A percentile compares a stretch with the other conserved stretches of the same genome.
phyloP scores from a whole-genome alignment of 352 stramenopile genomes.

The Pythium aphanidermatum region DNA sequence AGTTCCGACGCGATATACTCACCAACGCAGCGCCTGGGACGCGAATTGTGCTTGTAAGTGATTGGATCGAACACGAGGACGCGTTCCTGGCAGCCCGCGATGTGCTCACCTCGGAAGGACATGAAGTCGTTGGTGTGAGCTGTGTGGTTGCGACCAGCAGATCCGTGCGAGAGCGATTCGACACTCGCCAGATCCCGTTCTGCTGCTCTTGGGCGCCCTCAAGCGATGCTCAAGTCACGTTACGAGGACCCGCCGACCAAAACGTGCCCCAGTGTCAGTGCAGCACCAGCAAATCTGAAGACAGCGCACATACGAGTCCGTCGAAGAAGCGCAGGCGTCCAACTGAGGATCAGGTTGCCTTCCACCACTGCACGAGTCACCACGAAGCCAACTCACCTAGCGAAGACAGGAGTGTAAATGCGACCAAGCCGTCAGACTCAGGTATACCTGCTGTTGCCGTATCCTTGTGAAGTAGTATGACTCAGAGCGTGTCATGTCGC shows the following conservation, averaged over 20 bases:
- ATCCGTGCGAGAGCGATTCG: slow-evolving; percentile 30
- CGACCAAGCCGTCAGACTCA: slow-evolving; percentile 27
- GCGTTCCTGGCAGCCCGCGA: slow-evolving; percentile 35
- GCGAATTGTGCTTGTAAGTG: slow-evolving; percentile 24
- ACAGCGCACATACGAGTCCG: background rate
- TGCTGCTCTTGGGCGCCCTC: slow-evolving; percentile 48
- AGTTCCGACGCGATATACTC: slow-evolving; percentile 9
- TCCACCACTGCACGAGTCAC: slow-evolving; percentile 39
- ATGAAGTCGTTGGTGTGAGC: slow-evolving; percentile 42
- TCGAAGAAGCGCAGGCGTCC: background rate
- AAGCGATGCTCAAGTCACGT: slow-evolving; percentile 24
- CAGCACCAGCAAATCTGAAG: too few relatives aligned
- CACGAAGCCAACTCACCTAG: slow-evolving; percentile 66
- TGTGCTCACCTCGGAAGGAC: slow-evolving; percentile 29
- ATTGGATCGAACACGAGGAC: slow-evolving; percentile 52
- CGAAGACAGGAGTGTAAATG: slow-evolving; percentile 61
- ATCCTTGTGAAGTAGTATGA: background rate
- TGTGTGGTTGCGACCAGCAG: slow-evolving; percentile 39
- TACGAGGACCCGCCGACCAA: background rate
- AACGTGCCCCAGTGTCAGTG: slow-evolving; percentile 4
- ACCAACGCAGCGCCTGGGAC: background rate
- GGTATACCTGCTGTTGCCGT: slow-evolving; percentile 10
- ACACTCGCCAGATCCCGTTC: slow-evolving; percentile 28
- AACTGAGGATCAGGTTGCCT: background rate
- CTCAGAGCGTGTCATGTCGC: background rate